Evolutionary conservation across 352 stramenopile species (phyloP), one percentile per base, ranked within the genome.

Genomic region (Pythium aphanidermatum): DNA sequence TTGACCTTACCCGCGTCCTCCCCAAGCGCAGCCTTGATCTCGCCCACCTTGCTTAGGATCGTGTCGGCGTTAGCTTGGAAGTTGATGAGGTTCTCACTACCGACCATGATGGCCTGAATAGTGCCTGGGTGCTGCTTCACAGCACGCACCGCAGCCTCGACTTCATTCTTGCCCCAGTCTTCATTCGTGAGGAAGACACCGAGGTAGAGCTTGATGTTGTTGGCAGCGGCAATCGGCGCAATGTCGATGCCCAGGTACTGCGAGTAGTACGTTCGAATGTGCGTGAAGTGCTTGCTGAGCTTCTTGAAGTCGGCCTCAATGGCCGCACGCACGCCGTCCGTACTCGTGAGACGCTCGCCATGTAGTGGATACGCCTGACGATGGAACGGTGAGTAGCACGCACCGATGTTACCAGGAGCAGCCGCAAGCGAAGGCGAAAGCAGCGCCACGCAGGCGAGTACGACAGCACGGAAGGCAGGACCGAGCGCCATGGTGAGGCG

Each of bases 231-330:
- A 39, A 71, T 74, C 35, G 65, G 49, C 20, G 70, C 60, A 2
- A 81, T 51, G 25, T 62, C 49, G 27, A 79, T 70, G 29, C 67
- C 68, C 28, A 60, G 74, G 37, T 69, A 74, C 40, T 70, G 57
- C 46, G 74, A 68, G 57, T 84, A 72, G 55, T 75, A 86, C 21
- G 71, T 86, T 29, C 69, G 71, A 39, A 81, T 64, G 34, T 74
- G 60, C 4, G 60, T 73, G 55, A 82, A 75, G 23, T 66, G 55
- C 43, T 70, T 24, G 21, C 51, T 58, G 27, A 83, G 65, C 25
- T 72, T 56, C 9, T 26, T 28, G 25, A 85, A 68, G 49, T 86
- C 70, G 8, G 55, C 40, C 27, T 80, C 66, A 23, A 62, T 62
- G 4, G 54, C 54, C 20, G 20, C 28, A 6, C 46, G 39, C 8